phyloP scores from a whole-genome alignment of 2,329 filamentous ascomycete species.

The Pseudophaeomoniella oleicola region DNA sequence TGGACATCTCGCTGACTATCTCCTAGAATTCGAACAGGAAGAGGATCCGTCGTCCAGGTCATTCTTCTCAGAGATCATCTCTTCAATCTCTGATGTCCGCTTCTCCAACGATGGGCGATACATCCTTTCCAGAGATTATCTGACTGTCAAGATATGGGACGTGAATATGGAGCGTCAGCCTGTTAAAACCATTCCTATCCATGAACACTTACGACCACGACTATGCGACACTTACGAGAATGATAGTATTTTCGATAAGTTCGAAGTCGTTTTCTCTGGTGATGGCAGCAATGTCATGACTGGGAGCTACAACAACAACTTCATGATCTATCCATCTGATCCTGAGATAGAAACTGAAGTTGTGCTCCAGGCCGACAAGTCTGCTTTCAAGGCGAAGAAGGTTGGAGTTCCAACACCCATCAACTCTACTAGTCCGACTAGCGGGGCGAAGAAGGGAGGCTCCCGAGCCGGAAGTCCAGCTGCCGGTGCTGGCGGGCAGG shows the following conservation, averaged over 20 bases:
- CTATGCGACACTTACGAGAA: constrained; percentile 99
- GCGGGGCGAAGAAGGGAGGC: constrained; percentile 57
- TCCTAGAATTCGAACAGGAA: constrained; percentile 89
- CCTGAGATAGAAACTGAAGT: constrained; percentile 94
- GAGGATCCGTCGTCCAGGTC: constrained; percentile 93
- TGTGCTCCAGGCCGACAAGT: constrained; percentile 94
- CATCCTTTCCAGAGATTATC: constrained; percentile 92
- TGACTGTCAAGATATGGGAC: constrained; percentile 99
- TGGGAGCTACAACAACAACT: constrained; percentile 99
- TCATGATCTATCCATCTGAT: constrained; percentile 99
- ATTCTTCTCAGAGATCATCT: constrained; percentile 99
- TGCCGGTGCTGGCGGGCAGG: constrained; percentile 54
- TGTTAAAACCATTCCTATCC: constrained; percentile 96
- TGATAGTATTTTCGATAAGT: constrained; percentile 99
- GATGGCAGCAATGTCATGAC: constrained; percentile 99
- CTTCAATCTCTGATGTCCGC: constrained; percentile 94
- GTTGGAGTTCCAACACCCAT: constrained; percentile 95
- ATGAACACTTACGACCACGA: constrained; percentile 86
- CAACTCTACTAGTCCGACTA: constrained; percentile 64
- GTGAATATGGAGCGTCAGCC: constrained; percentile 98
- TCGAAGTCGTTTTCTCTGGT: constrained; percentile 96
- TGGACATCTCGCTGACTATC: neutral
- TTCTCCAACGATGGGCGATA: constrained; percentile 95
- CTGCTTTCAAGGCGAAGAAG: constrained; percentile 99
- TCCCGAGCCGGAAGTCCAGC: constrained; percentile 82